Evolutionary conservation across 2,329 filamentous ascomycete genomes (phyloP).

Genomic region (Diaporthe ampelina): DNA sequence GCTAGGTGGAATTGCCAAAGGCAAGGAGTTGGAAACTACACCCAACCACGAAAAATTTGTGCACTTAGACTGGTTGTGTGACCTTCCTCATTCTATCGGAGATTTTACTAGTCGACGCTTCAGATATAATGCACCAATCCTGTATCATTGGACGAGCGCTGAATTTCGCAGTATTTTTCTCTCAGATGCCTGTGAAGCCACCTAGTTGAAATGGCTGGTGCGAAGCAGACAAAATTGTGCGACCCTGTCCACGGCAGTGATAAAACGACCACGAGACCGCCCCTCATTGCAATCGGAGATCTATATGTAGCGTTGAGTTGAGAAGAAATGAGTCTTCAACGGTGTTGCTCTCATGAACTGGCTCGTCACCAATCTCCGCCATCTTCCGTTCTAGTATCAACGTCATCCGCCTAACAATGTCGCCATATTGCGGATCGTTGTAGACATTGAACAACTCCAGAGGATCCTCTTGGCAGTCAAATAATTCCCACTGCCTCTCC

Average conservation of each 20-base stretch:
- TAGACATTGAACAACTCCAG: conserved; percentile 65
- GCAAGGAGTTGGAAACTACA: no score
- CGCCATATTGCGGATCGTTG: conserved; percentile 52
- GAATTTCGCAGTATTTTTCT: not conserved
- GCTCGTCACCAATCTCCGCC: conserved; percentile 64
- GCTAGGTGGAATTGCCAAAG: not conserved
- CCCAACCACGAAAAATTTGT: no score
- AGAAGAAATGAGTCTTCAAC: conserved; percentile 26
- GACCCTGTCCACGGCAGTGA: not conserved
- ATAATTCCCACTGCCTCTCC: conserved; percentile 67
- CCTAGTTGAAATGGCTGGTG: not conserved
- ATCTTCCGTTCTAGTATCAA: conserved; percentile 62
- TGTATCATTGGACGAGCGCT: not conserved
- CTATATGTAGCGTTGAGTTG: not conserved
- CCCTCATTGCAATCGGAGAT: not conserved
- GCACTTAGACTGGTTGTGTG: not conserved
- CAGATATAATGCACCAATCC: not conserved
- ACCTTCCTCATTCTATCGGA: not conserved
- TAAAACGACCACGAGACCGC: not conserved
- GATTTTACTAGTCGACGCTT: not conserved
- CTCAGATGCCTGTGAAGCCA: not conserved
- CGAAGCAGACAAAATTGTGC: not conserved
- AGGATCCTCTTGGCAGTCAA: conserved; percentile 65
- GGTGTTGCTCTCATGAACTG: conserved; percentile 47
- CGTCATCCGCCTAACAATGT: conserved; percentile 57